phyloP scores from a whole-genome alignment of 306 rosid genomes.

The Vicia faba region DNA sequence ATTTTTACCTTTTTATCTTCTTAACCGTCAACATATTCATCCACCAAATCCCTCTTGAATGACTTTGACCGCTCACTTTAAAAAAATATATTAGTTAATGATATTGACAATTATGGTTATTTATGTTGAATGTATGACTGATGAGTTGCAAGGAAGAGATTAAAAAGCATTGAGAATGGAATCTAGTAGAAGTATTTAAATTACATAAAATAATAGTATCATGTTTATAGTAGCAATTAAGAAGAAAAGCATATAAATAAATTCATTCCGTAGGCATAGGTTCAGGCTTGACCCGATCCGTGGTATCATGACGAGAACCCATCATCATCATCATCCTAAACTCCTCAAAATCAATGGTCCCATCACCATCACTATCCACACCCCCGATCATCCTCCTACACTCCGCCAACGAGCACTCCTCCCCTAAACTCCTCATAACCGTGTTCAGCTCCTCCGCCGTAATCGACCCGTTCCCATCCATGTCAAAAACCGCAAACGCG shows the following conservation, averaged over 20 bases:
- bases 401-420: conserved; percentile 63
- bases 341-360: conserved; percentile 77
- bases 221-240: too few species aligned
- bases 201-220: not conserved
- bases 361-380: conserved; percentile 79
- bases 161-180: not conserved
- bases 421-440: conserved; percentile 72
- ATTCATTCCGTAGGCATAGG: conserved; percentile 19
- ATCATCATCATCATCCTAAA: conserved; percentile 84
- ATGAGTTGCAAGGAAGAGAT: too few species aligned
- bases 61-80: too few species aligned
- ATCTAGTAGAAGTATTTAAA: not conserved
- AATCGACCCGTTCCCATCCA: conserved; percentile 76
- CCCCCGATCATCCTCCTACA: conserved; percentile 80
- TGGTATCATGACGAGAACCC: conserved; percentile 62
- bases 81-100: too few species aligned
- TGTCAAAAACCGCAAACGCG: conserved; percentile 74
- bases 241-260: too few species aligned
- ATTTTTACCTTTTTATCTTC: too few species aligned
- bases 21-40: too few species aligned
- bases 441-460: conserved; percentile 71
- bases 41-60: too few species aligned
- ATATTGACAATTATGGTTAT: too few species aligned
- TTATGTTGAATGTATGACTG: too few species aligned
- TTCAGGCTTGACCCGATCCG: conserved; percentile 39